Evolutionary conservation across 1,284 basidiomycete species (phyloP).

Genomic region (Heterobasidion occidentale): DNA sequence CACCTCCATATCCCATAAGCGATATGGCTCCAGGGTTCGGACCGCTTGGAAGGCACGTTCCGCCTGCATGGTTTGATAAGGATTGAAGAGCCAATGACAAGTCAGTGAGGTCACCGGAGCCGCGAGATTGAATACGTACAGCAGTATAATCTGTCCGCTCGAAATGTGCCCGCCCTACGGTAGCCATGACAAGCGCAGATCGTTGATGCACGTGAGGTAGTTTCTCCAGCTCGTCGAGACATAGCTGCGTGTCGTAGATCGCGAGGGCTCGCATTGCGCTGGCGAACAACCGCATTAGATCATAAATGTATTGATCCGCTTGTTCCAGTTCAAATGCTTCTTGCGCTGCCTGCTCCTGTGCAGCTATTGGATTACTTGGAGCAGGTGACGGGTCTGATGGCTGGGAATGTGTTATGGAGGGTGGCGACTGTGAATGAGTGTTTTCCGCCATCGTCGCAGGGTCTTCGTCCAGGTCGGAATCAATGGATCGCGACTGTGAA

Average conservation of each 20-base stretch:
- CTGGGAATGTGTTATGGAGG: constrained; percentile 50
- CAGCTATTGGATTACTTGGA: constrained; percentile 47
- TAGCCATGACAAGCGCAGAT: constrained; percentile 69
- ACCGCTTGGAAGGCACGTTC: constrained; percentile 81
- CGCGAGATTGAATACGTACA: constrained; percentile 41
- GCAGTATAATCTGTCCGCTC: constrained; percentile 81
- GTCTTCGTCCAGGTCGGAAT: constrained; percentile 67
- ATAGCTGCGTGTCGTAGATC: constrained; percentile 68
- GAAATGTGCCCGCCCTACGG: constrained; percentile 82
- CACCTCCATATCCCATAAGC: constrained; percentile 85
- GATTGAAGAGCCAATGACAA: constrained; percentile 3
- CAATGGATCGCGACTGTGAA: constrained; percentile 50
- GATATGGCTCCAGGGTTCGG: constrained; percentile 76
- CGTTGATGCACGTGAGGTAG: constrained; percentile 73
- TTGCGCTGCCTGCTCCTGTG: constrained; percentile 59
- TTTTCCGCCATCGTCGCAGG: constrained; percentile 31
- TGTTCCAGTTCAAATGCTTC: constrained; percentile 61
- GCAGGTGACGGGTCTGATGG: constrained; percentile 50
- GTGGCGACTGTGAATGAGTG: constrained; percentile 52
- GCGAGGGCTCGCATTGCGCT: constrained; percentile 67
- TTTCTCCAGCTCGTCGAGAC: constrained; percentile 66
- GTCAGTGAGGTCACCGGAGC: background rate
- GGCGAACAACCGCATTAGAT: constrained; percentile 76
- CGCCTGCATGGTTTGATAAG: constrained; percentile 41
- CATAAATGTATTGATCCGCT: constrained; percentile 79